Conservation (phyloP, 495 filamentous ascomycete genomes). For the Chaetomium fimeti region DNA sequence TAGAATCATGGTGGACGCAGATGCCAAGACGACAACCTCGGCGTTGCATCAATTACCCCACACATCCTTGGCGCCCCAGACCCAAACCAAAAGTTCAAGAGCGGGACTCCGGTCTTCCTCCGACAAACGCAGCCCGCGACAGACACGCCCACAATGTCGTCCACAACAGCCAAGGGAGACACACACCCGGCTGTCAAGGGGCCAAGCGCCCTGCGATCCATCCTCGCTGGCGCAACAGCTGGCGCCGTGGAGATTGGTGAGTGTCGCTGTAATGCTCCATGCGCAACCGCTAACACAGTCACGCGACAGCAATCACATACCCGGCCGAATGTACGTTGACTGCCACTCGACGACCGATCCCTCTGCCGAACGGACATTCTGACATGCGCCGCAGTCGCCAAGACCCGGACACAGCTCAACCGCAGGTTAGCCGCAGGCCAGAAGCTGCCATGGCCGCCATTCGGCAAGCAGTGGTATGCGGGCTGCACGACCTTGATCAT, state of each 20-base stretch:
- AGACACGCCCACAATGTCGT: constrained; percentile 28
- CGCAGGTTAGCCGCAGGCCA: constrained; percentile 71
- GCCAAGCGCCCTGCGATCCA: constrained; percentile 79
- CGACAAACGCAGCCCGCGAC: constrained; percentile 8
- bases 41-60: constrained; percentile 12
- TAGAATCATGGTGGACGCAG: no score
- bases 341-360: background rate
- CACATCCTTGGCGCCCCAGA: constrained; percentile 11
- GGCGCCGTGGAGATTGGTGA: constrained; percentile 92
- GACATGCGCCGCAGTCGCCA: constrained; percentile 61
- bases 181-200: constrained; percentile 45
- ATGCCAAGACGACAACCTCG: no score
- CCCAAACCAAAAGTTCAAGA: background rate
- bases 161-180: constrained; percentile 32
- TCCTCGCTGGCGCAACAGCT: constrained; percentile 83
- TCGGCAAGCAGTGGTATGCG: constrained; percentile 93
- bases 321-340: constrained; percentile 79
- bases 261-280: constrained; percentile 9
- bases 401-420: constrained; percentile 93
- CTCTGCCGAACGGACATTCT: constrained; percentile 16
- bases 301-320: constrained; percentile 81
- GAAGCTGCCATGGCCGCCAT: constrained; percentile 94
- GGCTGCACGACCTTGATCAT: constrained; percentile 97
- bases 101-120: background rate
- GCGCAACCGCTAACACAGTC: constrained; percentile 24